These are phyloP conservation scores for Wallacemonas sp. DNA, from an alignment of 208 protist genomes.

Conservation along the genomic window DNA sequence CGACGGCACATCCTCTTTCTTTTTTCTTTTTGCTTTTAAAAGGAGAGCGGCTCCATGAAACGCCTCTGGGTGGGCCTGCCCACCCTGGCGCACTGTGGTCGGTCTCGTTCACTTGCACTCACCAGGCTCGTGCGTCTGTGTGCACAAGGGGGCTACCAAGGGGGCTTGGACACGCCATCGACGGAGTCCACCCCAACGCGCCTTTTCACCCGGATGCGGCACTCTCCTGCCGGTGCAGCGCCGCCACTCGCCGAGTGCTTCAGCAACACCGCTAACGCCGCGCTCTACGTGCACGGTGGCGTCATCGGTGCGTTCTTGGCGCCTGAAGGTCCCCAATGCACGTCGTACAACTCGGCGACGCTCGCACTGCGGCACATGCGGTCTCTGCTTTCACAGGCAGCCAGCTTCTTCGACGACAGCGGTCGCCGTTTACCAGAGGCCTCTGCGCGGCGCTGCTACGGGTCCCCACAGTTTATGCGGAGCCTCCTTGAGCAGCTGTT, in stretches of 20 bases:
- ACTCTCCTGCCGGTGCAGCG: background rate
- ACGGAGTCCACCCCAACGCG: too few species aligned
- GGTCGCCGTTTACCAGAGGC: background rate
- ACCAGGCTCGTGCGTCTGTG: too few species aligned
- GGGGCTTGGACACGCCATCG: too few species aligned
- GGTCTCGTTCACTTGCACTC: too few species aligned
- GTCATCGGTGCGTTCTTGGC: background rate
- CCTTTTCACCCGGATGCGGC: too few species aligned
- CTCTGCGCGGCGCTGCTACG: background rate
- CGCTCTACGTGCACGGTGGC: constrained; percentile 10
- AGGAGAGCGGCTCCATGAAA: too few species aligned
- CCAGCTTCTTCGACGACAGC: background rate
- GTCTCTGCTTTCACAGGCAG: background rate
- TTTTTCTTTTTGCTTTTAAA: constrained; percentile 12
- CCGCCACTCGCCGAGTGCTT: constrained; percentile 1
- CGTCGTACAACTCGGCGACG: background rate
- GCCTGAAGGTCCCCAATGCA: background rate
- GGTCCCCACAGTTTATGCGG: constrained; percentile 5
- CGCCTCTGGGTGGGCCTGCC: too few species aligned
- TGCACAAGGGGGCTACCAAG: too few species aligned
- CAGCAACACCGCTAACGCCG: constrained; percentile 11
- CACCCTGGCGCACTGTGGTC: too few species aligned
- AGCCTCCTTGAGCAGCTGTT: constrained; percentile 14
- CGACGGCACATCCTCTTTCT: constrained; percentile 6
- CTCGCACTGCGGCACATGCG: background rate